These are phyloP conservation scores for Fagopyrum tataricum DNA, from an alignment of 148 eudicot species.

Conservation along the genomic window DNA sequence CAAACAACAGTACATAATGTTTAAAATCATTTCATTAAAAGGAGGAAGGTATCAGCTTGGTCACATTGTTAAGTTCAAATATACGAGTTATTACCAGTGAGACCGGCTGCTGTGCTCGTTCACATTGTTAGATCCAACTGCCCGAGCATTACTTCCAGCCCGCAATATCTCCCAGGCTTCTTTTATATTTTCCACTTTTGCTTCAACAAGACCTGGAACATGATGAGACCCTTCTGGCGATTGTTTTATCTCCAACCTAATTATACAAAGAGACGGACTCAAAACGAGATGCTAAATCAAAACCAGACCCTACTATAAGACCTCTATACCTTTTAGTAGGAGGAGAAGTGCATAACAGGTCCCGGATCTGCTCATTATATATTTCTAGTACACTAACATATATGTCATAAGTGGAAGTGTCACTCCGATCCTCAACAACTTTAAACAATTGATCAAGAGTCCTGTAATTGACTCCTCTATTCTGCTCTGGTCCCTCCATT, in stretches of 20 bases:
- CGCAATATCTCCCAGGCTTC: constrained; percentile 86
- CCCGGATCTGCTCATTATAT: constrained; percentile 93
- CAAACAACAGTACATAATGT: background rate
- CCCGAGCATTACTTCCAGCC: constrained; percentile 80
- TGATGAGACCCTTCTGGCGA: constrained; percentile 74
- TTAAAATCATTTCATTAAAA: background rate
- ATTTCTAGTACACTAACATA: constrained; percentile 96
- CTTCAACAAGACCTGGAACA: constrained; percentile 88
- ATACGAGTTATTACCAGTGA: constrained; percentile 53
- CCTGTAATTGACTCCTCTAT: constrained; percentile 88
- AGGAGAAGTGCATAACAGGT: constrained; percentile 40
- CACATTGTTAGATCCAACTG: constrained; percentile 94
- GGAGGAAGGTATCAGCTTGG: background rate
- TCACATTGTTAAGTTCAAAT: background rate
- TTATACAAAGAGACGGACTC: background rate
- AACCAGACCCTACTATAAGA: background rate
- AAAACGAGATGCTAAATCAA: background rate
- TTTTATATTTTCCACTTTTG: constrained; percentile 55
- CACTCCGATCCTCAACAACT: constrained; percentile 57
- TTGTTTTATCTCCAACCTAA: constrained; percentile 89
- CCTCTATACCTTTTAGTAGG: background rate
- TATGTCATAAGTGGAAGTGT: constrained; percentile 50
- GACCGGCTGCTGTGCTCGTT: constrained; percentile 97
- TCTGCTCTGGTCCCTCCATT: constrained; percentile 84
- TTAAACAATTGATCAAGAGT: constrained; percentile 77